A percentile compares a stretch with the other conserved stretches of the same genome.
Evolutionary conservation across 129 eudicot species (phyloP).

Genomic region (Escallonia rubra): DNA sequence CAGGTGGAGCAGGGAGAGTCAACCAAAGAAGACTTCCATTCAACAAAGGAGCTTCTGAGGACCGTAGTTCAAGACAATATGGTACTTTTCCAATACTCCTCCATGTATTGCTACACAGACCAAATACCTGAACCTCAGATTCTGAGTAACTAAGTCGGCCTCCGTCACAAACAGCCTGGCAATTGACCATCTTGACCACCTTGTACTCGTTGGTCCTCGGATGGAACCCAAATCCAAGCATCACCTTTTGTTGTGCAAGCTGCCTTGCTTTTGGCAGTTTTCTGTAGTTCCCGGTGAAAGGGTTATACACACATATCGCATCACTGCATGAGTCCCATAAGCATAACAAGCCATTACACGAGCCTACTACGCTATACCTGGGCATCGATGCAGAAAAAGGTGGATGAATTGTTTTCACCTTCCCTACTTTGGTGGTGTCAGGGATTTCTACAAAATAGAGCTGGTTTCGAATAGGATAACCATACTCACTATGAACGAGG

Average conservation of each 20-base stretch:
- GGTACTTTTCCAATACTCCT: slow-evolving; percentile 45
- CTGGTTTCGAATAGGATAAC: slow-evolving; percentile 28
- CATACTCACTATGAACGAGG: slow-evolving; percentile 37
- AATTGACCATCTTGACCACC: slow-evolving; percentile 21
- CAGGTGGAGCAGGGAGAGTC: slow-evolving; percentile 17
- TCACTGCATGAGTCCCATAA: slow-evolving; percentile 37
- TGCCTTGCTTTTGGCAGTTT: slow-evolving; percentile 16
- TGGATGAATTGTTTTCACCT: slow-evolving; percentile 13
- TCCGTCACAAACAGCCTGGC: not conserved
- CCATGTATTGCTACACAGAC: slow-evolving; percentile 22
- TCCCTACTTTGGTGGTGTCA: slow-evolving; percentile 3
- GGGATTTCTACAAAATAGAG: slow-evolving; percentile 11
- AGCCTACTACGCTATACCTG: slow-evolving; percentile 43
- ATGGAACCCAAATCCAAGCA: slow-evolving; percentile 30
- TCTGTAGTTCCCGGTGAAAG: slow-evolving; percentile 41
- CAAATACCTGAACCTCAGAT: not conserved
- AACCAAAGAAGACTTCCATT: slow-evolving; percentile 56
- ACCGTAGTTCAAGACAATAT: slow-evolving; percentile 27
- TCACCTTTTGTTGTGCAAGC: not conserved
- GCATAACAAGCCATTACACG: slow-evolving; percentile 61
- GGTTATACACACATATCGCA: slow-evolving; percentile 47
- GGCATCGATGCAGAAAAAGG: slow-evolving; percentile 55
- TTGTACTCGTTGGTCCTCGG: slow-evolving; percentile 16
- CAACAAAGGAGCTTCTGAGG: slow-evolving; percentile 18
- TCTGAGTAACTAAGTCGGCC: too few species aligned